Evolutionary conservation across 805 yeast genomes (phyloP).

Genomic region (Zygosaccharomyces pseudorouxii): DNA sequence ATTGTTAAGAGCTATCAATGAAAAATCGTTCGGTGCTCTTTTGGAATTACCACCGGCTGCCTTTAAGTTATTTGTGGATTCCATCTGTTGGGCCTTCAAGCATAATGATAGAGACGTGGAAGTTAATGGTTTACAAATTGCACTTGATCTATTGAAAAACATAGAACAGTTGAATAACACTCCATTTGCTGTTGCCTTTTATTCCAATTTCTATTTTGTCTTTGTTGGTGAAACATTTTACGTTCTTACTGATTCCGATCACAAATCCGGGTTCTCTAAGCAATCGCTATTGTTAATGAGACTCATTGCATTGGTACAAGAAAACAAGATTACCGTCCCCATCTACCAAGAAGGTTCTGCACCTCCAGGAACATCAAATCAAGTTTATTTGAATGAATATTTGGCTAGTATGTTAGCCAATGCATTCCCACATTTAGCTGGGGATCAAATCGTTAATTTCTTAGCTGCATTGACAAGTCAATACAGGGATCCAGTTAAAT

Average conservation of each 20-base stretch:
- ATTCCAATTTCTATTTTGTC: conserved; percentile 81
- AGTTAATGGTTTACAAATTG: conserved; percentile 79
- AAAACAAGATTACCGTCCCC: conserved; percentile 68
- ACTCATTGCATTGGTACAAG: conserved; percentile 77
- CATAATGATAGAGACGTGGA: conserved; percentile 97
- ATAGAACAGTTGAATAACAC: conserved; percentile 69
- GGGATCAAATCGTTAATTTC: conserved; percentile 77
- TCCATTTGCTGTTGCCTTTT: conserved; percentile 78
- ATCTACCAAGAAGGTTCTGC: conserved; percentile 77
- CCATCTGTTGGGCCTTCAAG: conserved; percentile 96
- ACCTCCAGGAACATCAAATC: conserved; percentile 79
- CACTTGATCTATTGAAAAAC: conserved; percentile 77
- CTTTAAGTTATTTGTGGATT: conserved; percentile 84
- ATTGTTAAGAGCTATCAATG: conserved; percentile 79
- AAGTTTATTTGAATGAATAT: conserved; percentile 72
- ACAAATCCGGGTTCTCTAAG: conserved; percentile 88
- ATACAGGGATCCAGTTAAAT: conserved; percentile 68
- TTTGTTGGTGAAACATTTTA: conserved; percentile 88
- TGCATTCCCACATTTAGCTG: conserved; percentile 90
- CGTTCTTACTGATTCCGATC: conserved; percentile 95
- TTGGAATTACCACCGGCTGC: conserved; percentile 87
- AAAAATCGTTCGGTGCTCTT: conserved; percentile 79
- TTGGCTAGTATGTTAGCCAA: conserved; percentile 72
- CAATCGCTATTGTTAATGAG: conserved; percentile 83
- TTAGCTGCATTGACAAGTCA: conserved; percentile 69